Evolutionary conservation across 768 basidiomycete genomes (phyloP), one percentile per base, ranked within the genome.

Genomic region (Naematelia aurantialba): DNA sequence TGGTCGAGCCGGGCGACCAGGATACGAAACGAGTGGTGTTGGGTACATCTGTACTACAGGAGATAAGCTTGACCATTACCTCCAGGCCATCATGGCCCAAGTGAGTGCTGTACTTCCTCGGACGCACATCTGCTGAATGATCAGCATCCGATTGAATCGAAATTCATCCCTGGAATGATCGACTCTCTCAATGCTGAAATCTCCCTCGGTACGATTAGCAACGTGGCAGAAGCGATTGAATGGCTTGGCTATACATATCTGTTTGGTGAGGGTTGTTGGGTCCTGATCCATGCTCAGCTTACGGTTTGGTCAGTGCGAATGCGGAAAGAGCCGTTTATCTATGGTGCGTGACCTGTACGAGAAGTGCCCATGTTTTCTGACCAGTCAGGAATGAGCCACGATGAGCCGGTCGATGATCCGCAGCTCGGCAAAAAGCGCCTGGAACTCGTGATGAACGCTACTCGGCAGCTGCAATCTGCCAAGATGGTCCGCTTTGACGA

Each of bases 221-320:
- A 84, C 66, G 83, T 87, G 34, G 79, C 81, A 57, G 96, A 99
- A 72, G 96, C 86, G 5, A 85, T 94, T 13, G 86, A 86, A 62
- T 99, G 96, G 96, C 79, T 99, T 44, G 90, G 93, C 14, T 99
- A 96, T 74, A 97, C 96, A 1, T 99, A 98, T 74, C 83, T 98
- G 27, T 91, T 89, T 72, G 75, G 73, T 75, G 19, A 46, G 76
- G 44, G 2, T 3, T 19, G 13, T n/a, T 27, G 8, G 24, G 8
- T 8, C 34, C 8, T 39, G 17, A 39, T 11, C 11, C 29, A 27
- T 31, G n/a, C 19, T 29, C 19, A n/a, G 26, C 19, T 14, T 52
- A 30, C 4, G 26, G 29, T 46, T 3, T 19, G 11, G 26, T 42
- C 53, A 76, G 92, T 97, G 10, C 84, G 94, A 54, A 94, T 98